phyloP scores from a whole-genome alignment of 495 filamentous ascomycete genomes.

The Penicillium bialowiezense region DNA sequence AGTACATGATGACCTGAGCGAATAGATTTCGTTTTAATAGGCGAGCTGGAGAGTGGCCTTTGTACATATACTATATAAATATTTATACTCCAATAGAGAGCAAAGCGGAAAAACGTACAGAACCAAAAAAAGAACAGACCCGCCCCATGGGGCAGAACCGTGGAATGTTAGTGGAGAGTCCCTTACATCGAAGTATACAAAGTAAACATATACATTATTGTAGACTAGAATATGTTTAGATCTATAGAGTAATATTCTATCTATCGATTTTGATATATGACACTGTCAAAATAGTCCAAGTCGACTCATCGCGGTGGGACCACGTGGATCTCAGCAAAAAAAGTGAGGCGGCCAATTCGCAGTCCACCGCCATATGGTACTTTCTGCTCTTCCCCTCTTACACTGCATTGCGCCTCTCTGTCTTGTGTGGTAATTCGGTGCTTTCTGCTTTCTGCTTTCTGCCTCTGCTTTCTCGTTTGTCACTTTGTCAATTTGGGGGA shows the following conservation, averaged over 20 bases:
- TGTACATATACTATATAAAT: no score
- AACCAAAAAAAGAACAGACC: slow-evolving; percentile 7
- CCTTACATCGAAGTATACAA: neutral
- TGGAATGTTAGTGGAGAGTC: slow-evolving; percentile 30
- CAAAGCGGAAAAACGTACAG: slow-evolving; percentile 1
- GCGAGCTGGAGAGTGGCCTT: no score
- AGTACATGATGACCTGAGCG: slow-evolving; percentile 84
- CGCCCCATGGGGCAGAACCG: slow-evolving; percentile 33
- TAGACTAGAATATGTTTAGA: no score
- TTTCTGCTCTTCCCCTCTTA: slow-evolving; percentile 14
- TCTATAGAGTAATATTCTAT: no score
- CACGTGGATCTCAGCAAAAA: slow-evolving; percentile 41
- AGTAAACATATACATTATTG: neutral
- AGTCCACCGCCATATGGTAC: slow-evolving; percentile 26
- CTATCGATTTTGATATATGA: no score
- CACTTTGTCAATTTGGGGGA: no score
- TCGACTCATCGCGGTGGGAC: slow-evolving; percentile 22
- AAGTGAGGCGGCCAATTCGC: slow-evolving; percentile 38
- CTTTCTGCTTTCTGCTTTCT: neutral
- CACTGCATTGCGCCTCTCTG: slow-evolving; percentile 5
- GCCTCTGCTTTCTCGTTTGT: no score
- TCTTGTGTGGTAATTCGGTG: neutral
- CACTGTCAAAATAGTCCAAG: no score
- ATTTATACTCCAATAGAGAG: no score
- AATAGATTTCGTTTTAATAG: slow-evolving; percentile 13